Evolutionary conservation across 306 rosid species (phyloP).

Genomic region (Vigna angularis): DNA sequence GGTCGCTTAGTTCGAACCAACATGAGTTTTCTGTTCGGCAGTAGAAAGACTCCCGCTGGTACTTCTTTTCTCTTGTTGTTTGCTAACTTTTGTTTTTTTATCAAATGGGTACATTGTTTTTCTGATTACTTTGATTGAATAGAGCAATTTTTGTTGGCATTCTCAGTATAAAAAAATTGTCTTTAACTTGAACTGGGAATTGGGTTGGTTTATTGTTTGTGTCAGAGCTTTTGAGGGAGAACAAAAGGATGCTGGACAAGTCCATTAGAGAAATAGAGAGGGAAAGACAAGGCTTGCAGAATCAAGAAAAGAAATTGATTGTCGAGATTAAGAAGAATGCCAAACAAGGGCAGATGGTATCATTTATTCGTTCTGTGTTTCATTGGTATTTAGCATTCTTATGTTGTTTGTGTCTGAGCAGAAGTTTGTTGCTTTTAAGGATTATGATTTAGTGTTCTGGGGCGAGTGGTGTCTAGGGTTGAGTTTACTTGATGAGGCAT

Average conservation of each 20-base stretch:
- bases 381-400: conserved; percentile 27
- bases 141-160: neutral
- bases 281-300: conserved; percentile 79
- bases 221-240: conserved; percentile 84
- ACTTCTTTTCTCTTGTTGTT: neutral
- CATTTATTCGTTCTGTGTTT: neutral
- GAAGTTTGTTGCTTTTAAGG: conserved; percentile 27
- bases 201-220: conserved; percentile 17
- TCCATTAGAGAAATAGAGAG: conserved; percentile 88
- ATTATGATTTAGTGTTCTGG: conserved; percentile 7
- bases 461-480: conserved; percentile 15
- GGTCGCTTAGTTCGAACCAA: conserved; percentile 6
- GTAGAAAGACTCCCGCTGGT: conserved; percentile 87
- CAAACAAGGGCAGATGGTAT: conserved; percentile 96
- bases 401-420: conserved; percentile 1
- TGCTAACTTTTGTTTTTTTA: neutral
- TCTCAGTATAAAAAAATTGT: neutral
- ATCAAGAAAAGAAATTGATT: conserved; percentile 86
- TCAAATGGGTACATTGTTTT: neutral
- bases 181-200: neutral
- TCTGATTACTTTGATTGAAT: neutral
- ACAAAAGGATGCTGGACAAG: conserved; percentile 89
- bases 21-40: conserved; percentile 85
- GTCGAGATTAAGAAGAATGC: conserved; percentile 87
- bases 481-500: conserved; percentile 1